Evolutionary conservation across 306 rosid species (phyloP).

Genomic region (Malus fusca): DNA sequence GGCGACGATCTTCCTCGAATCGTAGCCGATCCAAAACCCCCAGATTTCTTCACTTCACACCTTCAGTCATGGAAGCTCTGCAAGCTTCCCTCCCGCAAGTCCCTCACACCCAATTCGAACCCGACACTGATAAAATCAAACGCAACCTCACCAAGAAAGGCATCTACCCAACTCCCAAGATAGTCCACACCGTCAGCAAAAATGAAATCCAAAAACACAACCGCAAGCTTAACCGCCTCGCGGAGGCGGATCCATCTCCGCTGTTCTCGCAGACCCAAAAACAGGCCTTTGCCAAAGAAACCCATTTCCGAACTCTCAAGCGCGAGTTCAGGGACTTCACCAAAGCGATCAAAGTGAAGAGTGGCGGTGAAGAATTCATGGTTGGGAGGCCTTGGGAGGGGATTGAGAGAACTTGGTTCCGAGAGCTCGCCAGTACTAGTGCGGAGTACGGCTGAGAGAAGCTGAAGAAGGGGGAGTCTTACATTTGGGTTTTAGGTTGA

Average conservation of each 20-base stretch:
- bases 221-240: constrained; percentile 41
- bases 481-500: too few species aligned
- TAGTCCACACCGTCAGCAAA: constrained; percentile 71
- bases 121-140: constrained; percentile 50
- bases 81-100: constrained; percentile 11
- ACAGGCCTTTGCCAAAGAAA: constrained; percentile 39
- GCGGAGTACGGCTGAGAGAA: constrained; percentile 33
- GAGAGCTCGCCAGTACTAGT: constrained; percentile 28
- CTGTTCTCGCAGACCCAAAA: constrained; percentile 36
- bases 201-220: constrained; percentile 74
- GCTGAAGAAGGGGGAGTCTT: constrained; percentile 48
- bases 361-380: constrained; percentile 13
- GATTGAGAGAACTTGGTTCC: constrained; percentile 29
- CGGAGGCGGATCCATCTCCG: constrained; percentile 16
- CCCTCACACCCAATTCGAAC: constrained; percentile 44
- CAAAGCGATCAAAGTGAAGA: constrained; percentile 28
- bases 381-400: constrained; percentile 82
- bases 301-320: constrained; percentile 42
- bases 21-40: neutral
- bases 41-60: neutral
- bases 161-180: constrained; percentile 63
- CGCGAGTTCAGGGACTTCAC: constrained; percentile 50
- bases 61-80: constrained; percentile 51
- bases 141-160: constrained; percentile 44
- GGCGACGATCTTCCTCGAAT: too few species aligned